phyloP scores from a whole-genome alignment of 1,139 yeast genomes.

The Yamadazyma friedrichii region DNA sequence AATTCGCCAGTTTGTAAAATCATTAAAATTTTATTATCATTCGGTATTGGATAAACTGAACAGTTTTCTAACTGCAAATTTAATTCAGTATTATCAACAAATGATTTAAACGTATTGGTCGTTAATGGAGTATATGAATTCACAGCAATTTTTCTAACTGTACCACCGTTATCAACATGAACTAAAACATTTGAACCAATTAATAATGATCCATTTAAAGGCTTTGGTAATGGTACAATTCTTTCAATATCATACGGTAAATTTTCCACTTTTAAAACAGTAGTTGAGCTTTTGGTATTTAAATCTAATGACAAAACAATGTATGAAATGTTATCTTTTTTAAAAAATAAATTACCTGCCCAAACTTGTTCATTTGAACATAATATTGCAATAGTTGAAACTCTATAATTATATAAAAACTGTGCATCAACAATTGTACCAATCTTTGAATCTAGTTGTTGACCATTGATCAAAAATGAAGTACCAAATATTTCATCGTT shows the following conservation, averaged over 20 bases:
- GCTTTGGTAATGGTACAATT: slow-evolving; percentile 61
- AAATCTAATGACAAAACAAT: slow-evolving; percentile 67
- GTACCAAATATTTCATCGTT: slow-evolving; percentile 32
- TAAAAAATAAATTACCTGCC: slow-evolving; percentile 67
- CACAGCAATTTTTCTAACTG: slow-evolving; percentile 63
- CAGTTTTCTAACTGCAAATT: slow-evolving; percentile 61
- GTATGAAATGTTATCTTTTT: slow-evolving; percentile 62
- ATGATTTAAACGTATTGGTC: slow-evolving; percentile 48
- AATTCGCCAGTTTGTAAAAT: slow-evolving; percentile 53
- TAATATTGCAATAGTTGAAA: slow-evolving; percentile 76
- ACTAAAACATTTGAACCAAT: slow-evolving; percentile 77
- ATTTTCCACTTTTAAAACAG: slow-evolving; percentile 60
- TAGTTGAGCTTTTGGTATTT: slow-evolving; percentile 59
- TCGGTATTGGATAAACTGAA: slow-evolving; percentile 44
- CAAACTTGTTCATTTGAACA: slow-evolving; percentile 66
- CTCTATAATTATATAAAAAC: slow-evolving; percentile 69
- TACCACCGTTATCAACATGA: slow-evolving; percentile 83
- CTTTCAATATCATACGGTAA: slow-evolving; percentile 76
- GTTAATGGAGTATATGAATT: slow-evolving; percentile 54
- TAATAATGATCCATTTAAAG: slow-evolving; percentile 70
- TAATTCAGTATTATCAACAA: slow-evolving; percentile 52
- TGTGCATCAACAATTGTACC: slow-evolving; percentile 64
- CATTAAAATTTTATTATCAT: slow-evolving; percentile 52
- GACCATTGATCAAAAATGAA: slow-evolving; percentile 59
- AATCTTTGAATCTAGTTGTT: slow-evolving; percentile 55